These are phyloP conservation scores for Ustilago vetiveriae DNA, from an alignment of 1,284 basidiomycete species.

Conservation along the genomic window DNA sequence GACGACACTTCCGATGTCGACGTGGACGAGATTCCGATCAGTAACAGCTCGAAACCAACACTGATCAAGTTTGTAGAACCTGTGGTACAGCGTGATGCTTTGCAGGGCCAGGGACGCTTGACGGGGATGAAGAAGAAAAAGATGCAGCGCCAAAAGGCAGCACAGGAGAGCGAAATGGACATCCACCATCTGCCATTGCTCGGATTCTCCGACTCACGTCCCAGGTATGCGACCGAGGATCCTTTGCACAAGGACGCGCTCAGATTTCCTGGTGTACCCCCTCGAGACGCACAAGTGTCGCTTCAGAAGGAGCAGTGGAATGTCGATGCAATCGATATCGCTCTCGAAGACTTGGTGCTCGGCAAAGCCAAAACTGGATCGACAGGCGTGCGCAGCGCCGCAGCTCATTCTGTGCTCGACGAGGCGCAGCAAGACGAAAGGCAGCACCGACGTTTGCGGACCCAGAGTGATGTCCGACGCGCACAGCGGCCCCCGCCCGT, in stretches of 20 bases:
- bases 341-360: conserved; percentile 35
- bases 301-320: conserved; percentile 35
- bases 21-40: conserved; percentile 12
- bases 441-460: neutral
- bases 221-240: conserved; percentile 6
- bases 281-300: neutral
- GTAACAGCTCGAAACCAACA: conserved; percentile 18
- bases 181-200: conserved; percentile 31
- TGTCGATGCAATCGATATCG: conserved; percentile 40
- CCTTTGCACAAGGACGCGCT: conserved; percentile 13
- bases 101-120: conserved; percentile 13
- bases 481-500: neutral
- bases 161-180: conserved; percentile 7
- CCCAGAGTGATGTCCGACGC: conserved; percentile 13
- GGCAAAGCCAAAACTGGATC: conserved; percentile 16
- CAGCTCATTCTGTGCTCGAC: conserved; percentile 31
- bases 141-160: conserved; percentile 20
- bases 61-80: conserved; percentile 45
- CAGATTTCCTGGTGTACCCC: conserved; percentile 33
- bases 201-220: conserved; percentile 18
- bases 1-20: conserved; percentile 44
- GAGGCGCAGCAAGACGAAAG: conserved; percentile 25
- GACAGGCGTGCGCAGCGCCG: neutral
- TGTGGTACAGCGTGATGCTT: conserved; percentile 27
- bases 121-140: conserved; percentile 45